Base-by-base conservation (phyloP, 2,329 filamentous ascomycete genomes). In the Myrmaecium sp. region DNA sequence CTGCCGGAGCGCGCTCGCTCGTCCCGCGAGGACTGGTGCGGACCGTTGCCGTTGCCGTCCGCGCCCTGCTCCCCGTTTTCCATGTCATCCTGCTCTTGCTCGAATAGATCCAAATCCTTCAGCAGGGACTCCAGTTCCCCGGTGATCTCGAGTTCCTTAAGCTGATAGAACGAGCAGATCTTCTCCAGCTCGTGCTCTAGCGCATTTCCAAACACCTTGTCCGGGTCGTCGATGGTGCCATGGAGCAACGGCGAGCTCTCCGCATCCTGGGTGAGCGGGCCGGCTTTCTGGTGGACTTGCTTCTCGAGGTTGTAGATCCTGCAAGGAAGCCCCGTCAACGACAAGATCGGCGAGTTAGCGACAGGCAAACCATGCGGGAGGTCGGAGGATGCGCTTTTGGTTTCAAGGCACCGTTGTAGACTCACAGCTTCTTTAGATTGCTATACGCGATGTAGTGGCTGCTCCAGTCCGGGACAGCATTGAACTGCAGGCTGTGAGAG, bases 401-500 rank as follows among this genome's bases (percentile, higher is more conserved):
- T n/a, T n/a, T n/a, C n/a, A n/a, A n/a, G n/a, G 19, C 14, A 9
- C 11, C 6, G 17, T 2, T 10, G n/a, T 10, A 22, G 28, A 64
- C 78, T 46, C 53, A 91, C 82, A 94, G 68, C 63, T 98, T 98
- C 65, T 98, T 98, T 42, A 98, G 68, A 47, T 94, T 95, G 59
- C 84, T 94, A 57, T 98, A 98, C 33, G 84, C 80, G 47, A 98
- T 91, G 55, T 98, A 98, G 55, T 95, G 74, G 44, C 75, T 84
- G 61, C 82, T 94, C 89, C 89, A 98, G 57, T 98, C 89, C n/a
- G 89, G 89, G 42, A 98, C 89, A 36, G 89, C 84, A 61, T 98
- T 98, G 60, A 98, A 98, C 63, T 98, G 89, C 42, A 98, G 76
- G 57, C 86, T 95, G 54, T 98, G 89, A 11, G 86, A 95, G 65